These are phyloP conservation scores for Albugo laibachii DNA, from an alignment of 352 stramenopile species.

Conservation along the genomic window DNA sequence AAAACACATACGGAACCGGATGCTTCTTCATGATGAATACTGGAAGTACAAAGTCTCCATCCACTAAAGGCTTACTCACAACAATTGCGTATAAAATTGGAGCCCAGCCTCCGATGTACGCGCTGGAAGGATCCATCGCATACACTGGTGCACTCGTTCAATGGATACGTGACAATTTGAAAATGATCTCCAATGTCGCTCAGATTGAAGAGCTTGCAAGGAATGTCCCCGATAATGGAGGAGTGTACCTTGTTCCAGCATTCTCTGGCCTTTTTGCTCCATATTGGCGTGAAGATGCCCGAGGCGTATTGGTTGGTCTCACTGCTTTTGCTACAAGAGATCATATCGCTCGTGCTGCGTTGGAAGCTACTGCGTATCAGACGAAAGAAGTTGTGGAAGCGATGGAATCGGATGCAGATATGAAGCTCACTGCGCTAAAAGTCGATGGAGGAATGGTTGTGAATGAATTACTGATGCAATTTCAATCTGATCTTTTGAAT, in stretches of 20 bases:
- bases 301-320: conserved; percentile 91
- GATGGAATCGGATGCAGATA: conserved; percentile 85
- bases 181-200: conserved; percentile 79
- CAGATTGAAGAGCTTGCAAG: conserved; percentile 82
- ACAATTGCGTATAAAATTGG: conserved; percentile 81
- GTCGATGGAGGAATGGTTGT: conserved; percentile 96
- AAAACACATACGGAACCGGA: conserved; percentile 98
- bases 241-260: conserved; percentile 96
- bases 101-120: conserved; percentile 82
- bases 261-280: conserved; percentile 96
- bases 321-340: conserved; percentile 88
- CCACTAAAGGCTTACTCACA: conserved; percentile 89
- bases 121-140: conserved; percentile 92
- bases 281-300: conserved; percentile 92
- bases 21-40: conserved; percentile 99
- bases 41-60: conserved; percentile 68
- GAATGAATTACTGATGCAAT: conserved; percentile 96
- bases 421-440: conserved; percentile 82
- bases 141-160: conserved; percentile 94
- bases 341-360: conserved; percentile 89
- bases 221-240: conserved; percentile 83
- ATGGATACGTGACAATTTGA: conserved; percentile 96
- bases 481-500: conserved; percentile 93
- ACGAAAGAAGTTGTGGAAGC: conserved; percentile 85
- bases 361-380: conserved; percentile 95